Evolutionary conservation across 1,284 basidiomycete genomes (phyloP), one percentile per base, ranked within the genome.

Genomic region (Cerioporus squamosus): DNA sequence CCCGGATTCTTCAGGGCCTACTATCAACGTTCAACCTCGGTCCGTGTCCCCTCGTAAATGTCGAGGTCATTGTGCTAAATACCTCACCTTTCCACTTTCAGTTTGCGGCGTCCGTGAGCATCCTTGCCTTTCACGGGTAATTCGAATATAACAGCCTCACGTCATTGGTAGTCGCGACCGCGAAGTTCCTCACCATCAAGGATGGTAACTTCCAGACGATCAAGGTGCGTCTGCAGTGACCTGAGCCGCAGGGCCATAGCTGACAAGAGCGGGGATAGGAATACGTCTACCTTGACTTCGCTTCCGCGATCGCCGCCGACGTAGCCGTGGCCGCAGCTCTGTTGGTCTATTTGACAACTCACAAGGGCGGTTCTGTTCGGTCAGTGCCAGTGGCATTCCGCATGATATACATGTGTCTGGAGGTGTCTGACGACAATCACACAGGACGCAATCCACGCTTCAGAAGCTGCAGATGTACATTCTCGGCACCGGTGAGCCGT

Each of bases 401-500:
- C 14, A 5, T 24, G 3, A 48, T 14, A n/a, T n/a, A n/a, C n/a
- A 20, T 29, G 51, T 43, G 24, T 6, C 10, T 4, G 24, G 39
- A 20, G 12, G 17, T 18, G 40, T 38, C 17, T 49, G n/a, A 23
- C 22, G 8, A n/a, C 7, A 3, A 17, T 10, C 22, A 22, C 22
- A 12, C 45, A 69, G 66, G n/a, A 61, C 59, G 9, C 57, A 68
- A n/a, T 63, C 66, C 0, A 53, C 62, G 5, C 39, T 64, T 3
- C 55, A 51, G 10, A 42, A 51, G 26, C 33, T 69, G n/a, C 64
- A 68, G 49, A 10, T 67, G 10, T 68, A 65, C 44, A 61, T 57
- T 31, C 59, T 69, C 45, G 67, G 67, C 53, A 66, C 66, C 14
- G 65, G 68, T 58, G 53, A 36, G 33, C 3, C 14, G 33, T 36